Evolutionary conservation across 805 yeast species (phyloP).

Genomic region (Komagataella mondaviorum): DNA sequence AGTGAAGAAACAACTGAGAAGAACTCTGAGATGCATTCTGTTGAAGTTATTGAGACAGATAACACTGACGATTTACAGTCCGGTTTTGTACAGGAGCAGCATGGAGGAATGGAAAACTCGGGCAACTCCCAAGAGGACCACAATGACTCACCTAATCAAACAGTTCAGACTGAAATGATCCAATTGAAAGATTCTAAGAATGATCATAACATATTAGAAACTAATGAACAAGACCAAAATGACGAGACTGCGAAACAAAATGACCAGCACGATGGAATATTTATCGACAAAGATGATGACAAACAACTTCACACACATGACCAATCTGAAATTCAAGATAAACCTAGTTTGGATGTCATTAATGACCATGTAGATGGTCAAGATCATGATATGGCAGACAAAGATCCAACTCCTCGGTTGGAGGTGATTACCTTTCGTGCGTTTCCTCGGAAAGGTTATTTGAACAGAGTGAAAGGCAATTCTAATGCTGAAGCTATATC

Average conservation of each 20-base stretch:
- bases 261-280: not conserved
- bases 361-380: not conserved
- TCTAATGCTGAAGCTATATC: not conserved
- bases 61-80: not conserved
- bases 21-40: not conserved
- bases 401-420: not conserved
- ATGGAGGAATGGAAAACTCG: not conserved
- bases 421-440: not conserved
- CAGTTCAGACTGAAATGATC: not conserved
- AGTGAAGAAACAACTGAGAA: not conserved
- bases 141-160: not conserved
- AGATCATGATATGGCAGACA: not conserved
- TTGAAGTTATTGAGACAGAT: not conserved
- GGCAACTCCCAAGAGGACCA: not conserved
- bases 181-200: not conserved
- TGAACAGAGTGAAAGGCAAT: not conserved
- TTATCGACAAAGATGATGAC: not conserved
- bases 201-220: not conserved
- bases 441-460: not conserved
- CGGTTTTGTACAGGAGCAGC: not conserved
- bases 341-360: not conserved
- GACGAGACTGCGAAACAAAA: not conserved
- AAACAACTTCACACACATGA: not conserved
- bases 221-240: not conserved
- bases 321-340: not conserved